These are phyloP conservation scores for Melampsora larici-populina DNA, from an alignment of 1,284 basidiomycete species.

Conservation along the genomic window DNA sequence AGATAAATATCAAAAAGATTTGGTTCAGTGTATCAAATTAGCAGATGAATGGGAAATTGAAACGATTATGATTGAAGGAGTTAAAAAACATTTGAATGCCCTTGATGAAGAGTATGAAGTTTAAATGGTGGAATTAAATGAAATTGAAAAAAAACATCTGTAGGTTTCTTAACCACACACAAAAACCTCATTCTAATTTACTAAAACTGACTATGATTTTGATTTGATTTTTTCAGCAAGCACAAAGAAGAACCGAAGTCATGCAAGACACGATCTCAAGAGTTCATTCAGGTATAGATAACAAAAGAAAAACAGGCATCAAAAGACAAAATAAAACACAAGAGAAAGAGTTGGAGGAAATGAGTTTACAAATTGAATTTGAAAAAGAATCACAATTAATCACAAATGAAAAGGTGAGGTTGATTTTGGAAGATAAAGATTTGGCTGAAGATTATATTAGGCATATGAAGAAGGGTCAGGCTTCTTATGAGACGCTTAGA, in stretches of 20 bases:
- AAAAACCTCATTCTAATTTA: too few relatives aligned
- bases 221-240: conserved; percentile 13
- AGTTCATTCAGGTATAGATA: conserved; percentile 20
- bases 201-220: too few relatives aligned
- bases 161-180: too few relatives aligned
- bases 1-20: conserved; percentile 42
- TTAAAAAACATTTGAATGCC: conserved; percentile 37
- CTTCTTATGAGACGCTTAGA: conserved; percentile 23
- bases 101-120: conserved; percentile 44
- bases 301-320: conserved; percentile 17
- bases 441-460: conserved; percentile 25
- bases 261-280: conserved; percentile 20
- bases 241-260: conserved; percentile 28
- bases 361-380: conserved; percentile 12
- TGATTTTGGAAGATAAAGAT: conserved; percentile 6
- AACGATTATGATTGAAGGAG: conserved; percentile 43
- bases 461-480: conserved; percentile 35
- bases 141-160: conserved; percentile 44
- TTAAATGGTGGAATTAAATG: conserved; percentile 44
- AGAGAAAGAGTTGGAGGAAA: conserved; percentile 1
- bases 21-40: conserved; percentile 46
- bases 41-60: conserved; percentile 48
- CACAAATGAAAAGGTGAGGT: conserved; percentile 5
- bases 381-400: conserved; percentile 29
- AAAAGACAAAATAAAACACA: conserved; percentile 15